Conservation (phyloP, 805 yeast genomes). For the Saccharomycodes ludwigii region DNA sequence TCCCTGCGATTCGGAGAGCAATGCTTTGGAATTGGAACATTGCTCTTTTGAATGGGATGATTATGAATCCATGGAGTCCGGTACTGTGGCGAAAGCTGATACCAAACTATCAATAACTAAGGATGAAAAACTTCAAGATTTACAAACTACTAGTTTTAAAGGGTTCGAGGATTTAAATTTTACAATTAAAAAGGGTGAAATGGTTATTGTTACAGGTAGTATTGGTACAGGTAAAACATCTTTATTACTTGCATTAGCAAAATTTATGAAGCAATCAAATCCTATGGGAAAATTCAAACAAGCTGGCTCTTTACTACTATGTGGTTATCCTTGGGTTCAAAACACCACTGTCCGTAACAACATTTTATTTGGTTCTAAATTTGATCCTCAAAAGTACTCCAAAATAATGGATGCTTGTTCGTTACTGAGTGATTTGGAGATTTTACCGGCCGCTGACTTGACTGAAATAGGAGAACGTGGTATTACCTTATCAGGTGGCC, state of each 20-base stretch:
- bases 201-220: constrained; percentile 46
- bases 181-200: constrained; percentile 47
- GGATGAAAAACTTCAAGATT: constrained; percentile 6
- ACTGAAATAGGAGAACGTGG: constrained; percentile 84
- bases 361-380: constrained; percentile 53
- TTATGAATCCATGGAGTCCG: constrained; percentile 24
- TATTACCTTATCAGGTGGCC: constrained; percentile 80
- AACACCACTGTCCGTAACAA: constrained; percentile 69
- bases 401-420: constrained; percentile 55
- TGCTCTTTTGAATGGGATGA: constrained; percentile 63
- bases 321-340: constrained; percentile 76
- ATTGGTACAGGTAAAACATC: constrained; percentile 81
- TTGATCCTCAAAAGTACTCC: constrained; percentile 37
- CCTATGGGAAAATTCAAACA: constrained; percentile 46
- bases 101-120: constrained; percentile 12
- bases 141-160: constrained; percentile 12
- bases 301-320: constrained; percentile 39
- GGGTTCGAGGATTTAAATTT: constrained; percentile 42
- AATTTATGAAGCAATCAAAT: constrained; percentile 44
- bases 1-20: constrained; percentile 9
- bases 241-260: constrained; percentile 55
- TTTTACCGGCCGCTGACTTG: constrained; percentile 60
- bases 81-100: constrained; percentile 19
- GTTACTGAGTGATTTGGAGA: constrained; percentile 47
- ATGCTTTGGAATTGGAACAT: constrained; percentile 36